A percentile compares a stretch with the other conserved stretches of the same genome.
Conservation (phyloP, 305 asterid genomes). For the Coffea humblotiana region DNA sequence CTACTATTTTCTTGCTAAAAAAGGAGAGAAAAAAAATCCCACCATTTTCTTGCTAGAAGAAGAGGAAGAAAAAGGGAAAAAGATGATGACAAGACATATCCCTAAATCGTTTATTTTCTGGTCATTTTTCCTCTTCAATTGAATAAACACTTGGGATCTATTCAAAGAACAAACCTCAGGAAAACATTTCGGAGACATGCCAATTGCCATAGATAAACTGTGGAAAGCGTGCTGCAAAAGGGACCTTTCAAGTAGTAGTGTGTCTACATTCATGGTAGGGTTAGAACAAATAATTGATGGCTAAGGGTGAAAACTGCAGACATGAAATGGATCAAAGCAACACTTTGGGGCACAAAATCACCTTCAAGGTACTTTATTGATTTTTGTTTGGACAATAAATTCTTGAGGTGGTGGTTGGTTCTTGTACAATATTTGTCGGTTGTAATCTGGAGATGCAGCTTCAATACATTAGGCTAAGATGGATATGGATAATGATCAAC, state of each 20-base stretch:
- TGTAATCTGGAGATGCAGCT: no score
- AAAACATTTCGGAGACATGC: neutral
- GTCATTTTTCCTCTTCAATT: neutral
- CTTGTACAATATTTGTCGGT: neutral
- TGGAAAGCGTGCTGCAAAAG: neutral
- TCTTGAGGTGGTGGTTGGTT: no score
- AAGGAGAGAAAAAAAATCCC: no score
- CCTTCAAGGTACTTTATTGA: neutral
- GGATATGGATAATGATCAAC: neutral
- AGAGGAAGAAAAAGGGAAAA: no score
- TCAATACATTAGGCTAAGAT: neutral
- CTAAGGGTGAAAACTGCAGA: neutral
- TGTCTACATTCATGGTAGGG: neutral
- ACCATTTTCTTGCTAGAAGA: no score
- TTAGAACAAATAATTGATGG: neutral
- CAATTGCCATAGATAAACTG: neutral
- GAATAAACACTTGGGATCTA: neutral
- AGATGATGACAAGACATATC: no score
- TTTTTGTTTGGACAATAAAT: no score
- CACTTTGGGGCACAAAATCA: neutral
- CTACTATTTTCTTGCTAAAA: no score
- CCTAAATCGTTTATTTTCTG: neutral
- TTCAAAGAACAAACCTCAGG: neutral
- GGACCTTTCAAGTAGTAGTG: neutral
- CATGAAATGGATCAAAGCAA: neutral